phyloP scores from a whole-genome alignment of 1,284 basidiomycete genomes.

The Vanrija sp. region DNA sequence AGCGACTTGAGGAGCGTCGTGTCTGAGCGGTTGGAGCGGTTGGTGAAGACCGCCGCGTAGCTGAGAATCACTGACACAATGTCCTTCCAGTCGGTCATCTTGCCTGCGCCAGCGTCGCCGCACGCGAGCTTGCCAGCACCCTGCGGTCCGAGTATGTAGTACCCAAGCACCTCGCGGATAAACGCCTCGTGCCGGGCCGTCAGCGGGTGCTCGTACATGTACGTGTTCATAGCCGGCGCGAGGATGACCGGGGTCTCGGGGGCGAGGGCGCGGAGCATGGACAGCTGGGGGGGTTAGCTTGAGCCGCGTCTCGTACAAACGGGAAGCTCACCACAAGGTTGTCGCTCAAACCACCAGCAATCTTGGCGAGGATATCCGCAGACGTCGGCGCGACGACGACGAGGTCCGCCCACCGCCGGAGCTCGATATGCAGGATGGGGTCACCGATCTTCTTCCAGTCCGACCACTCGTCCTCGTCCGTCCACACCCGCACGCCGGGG shows the following conservation, averaged over 20 bases:
- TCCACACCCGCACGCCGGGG: conserved; percentile 70
- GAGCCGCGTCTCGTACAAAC: not conserved
- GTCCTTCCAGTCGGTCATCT: conserved; percentile 84
- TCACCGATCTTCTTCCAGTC: conserved; percentile 72
- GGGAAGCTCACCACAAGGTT: conserved; percentile 68
- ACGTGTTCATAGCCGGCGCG: conserved; percentile 97
- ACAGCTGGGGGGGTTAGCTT: conserved; percentile 59
- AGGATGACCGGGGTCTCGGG: conserved; percentile 78
- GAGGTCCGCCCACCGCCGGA: conserved; percentile 92
- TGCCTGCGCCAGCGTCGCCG: conserved; percentile 83
- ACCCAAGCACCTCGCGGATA: conserved; percentile 69
- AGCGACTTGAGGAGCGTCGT: not conserved
- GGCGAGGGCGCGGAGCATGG: conserved; percentile 78
- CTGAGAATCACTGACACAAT: conserved; percentile 42
- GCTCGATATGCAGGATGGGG: conserved; percentile 92
- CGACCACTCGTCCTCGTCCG: conserved; percentile 86
- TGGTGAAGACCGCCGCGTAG: conserved; percentile 16
- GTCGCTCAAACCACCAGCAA: conserved; percentile 82
- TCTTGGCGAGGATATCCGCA: conserved; percentile 91
- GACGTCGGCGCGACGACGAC: conserved; percentile 92
- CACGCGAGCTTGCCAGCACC: conserved; percentile 64
- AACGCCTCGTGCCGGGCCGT: conserved; percentile 74
- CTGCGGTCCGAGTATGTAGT: conserved; percentile 73
- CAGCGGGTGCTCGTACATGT: conserved; percentile 95
- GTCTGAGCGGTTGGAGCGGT: not conserved